Conservation (phyloP, 2,329 filamentous ascomycete species). For the Lachnellula cervina region DNA sequence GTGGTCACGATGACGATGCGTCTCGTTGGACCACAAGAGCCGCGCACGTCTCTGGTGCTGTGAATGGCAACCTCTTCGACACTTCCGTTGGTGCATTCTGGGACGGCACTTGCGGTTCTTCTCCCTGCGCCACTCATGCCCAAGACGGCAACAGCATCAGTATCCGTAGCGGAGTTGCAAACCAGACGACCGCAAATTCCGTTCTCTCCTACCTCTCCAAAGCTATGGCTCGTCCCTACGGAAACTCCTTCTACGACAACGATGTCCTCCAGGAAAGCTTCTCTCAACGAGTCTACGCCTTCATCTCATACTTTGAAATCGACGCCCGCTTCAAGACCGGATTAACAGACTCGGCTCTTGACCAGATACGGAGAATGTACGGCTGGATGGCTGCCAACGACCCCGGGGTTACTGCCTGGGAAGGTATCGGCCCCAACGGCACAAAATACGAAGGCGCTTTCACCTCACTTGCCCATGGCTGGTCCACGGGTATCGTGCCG, state of each 20-base stretch:
- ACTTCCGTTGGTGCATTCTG: conserved; percentile 39
- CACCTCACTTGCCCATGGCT: conserved; percentile 47
- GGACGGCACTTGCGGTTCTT: conserved; percentile 35
- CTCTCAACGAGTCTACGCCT: conserved; percentile 45
- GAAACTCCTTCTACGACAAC: conserved; percentile 49
- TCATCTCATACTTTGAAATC: conserved; percentile 49
- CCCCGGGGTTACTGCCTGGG: conserved; percentile 46
- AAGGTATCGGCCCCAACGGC: conserved; percentile 43
- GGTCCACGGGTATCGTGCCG: conserved; percentile 47
- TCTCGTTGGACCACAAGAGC: conserved; percentile 38
- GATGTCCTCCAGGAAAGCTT: conserved; percentile 36
- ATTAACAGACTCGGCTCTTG: conserved; percentile 35
- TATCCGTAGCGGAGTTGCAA: conserved; percentile 36
- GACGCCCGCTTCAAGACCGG: conserved; percentile 42
- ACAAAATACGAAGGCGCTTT: conserved; percentile 41
- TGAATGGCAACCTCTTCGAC: conserved; percentile 38
- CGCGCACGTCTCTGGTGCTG: conserved; percentile 30
- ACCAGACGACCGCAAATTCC: conserved; percentile 28
- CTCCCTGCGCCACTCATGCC: conserved; percentile 34
- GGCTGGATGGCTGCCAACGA: conserved; percentile 46
- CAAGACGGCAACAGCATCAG: conserved; percentile 49
- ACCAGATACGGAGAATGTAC: conserved; percentile 43
- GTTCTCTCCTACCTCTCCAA: conserved; percentile 38
- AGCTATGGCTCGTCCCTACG: conserved; percentile 37
- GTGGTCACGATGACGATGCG: conserved; percentile 31